Base-by-base conservation (phyloP, 2,329 filamentous ascomycete species). In the Phialophora expanda region DNA sequence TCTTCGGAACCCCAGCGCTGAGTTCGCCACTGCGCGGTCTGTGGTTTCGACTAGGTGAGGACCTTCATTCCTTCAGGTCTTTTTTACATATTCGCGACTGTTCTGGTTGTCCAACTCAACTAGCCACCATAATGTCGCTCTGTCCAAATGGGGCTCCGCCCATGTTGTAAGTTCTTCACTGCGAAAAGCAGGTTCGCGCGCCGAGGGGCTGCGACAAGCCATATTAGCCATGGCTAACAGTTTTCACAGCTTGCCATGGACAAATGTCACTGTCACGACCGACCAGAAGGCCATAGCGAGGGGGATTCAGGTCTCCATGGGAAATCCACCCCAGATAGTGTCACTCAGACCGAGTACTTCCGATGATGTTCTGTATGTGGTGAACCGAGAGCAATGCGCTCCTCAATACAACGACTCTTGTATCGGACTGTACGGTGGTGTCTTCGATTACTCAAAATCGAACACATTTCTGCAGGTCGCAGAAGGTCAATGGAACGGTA, bases 241-340 rank as follows among this genome's bases (percentile, higher is more conserved):
- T 11, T 7, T 28, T 28, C 14, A 30, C 28, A 55, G 53, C 17
- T 64, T 71, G 20, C 46, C 67, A 8, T 69, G 66, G 63, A 30
- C 53, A 22, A 71, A 71, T 51, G 64, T 69, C 28, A 72, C 70
- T 2, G 66, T 72, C 56, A 69, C 67, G 8, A 66, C 62, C 28
- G 66, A 71, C 51, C 69, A 70, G 51, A 55, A 63, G 32, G 67
- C 69, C 60, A 64, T 67, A 54, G 65, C 56, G 9, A 64, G 67
- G 59, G 70, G 70, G 0, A 68, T 72, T 32, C 63, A 62, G 34
- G 22, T 72, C 20, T 64, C 65, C 5, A 65, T 72, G 60, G 70
- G 70, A 41, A 69, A 34, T 17, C 70, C 70, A 6, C 66, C 69
- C 26, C 70, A 72, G 60, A 68, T 69, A 30, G 62, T 72, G n/a